phyloP scores from a whole-genome alignment of 352 stramenopile genomes.

The Globisporangium nagaii region DNA sequence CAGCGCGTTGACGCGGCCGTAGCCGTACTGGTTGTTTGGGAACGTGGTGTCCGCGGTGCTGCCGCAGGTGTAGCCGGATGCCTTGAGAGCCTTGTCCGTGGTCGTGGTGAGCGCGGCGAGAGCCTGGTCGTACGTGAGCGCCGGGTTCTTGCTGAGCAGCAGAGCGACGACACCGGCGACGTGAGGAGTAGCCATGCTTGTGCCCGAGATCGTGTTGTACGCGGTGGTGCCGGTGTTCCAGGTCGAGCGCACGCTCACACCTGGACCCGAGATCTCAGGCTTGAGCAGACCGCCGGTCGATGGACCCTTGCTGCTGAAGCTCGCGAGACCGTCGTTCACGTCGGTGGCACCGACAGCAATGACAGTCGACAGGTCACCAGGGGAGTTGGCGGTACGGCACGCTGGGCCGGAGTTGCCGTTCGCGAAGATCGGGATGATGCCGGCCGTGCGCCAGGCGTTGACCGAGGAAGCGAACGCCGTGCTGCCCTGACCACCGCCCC shows the following conservation, averaged over 20 bases:
- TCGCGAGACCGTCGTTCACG: slow-evolving; percentile 13
- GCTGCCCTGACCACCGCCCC: slow-evolving; percentile 17
- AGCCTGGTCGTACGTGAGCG: neutral
- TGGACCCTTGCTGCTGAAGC: slow-evolving; percentile 25
- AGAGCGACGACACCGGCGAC: slow-evolving; percentile 15
- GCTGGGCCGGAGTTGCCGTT: slow-evolving; percentile 20
- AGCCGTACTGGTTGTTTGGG: slow-evolving; percentile 58
- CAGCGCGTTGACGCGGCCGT: slow-evolving; percentile 41
- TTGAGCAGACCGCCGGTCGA: neutral
- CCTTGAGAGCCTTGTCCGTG: neutral
- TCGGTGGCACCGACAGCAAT: slow-evolving; percentile 23
- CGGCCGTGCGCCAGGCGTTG: slow-evolving; percentile 16
- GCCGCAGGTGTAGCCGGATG: slow-evolving; percentile 21
- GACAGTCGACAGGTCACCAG: slow-evolving; percentile 17
- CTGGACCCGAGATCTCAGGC: slow-evolving; percentile 5
- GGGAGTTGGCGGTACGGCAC: slow-evolving; percentile 16
- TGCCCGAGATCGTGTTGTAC: slow-evolving; percentile 10
- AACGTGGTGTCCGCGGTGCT: slow-evolving; percentile 22
- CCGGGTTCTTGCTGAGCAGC: slow-evolving; percentile 9
- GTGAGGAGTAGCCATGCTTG: slow-evolving; percentile 17
- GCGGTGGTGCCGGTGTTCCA: neutral
- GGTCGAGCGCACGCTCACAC: neutral
- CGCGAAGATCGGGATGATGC: slow-evolving; percentile 28
- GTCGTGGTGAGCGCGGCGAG: neutral
- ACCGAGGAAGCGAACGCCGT: slow-evolving; percentile 13